These are phyloP conservation scores for Boletus rex-veris DNA, from an alignment of 768 basidiomycete genomes.

Conservation along the genomic window DNA sequence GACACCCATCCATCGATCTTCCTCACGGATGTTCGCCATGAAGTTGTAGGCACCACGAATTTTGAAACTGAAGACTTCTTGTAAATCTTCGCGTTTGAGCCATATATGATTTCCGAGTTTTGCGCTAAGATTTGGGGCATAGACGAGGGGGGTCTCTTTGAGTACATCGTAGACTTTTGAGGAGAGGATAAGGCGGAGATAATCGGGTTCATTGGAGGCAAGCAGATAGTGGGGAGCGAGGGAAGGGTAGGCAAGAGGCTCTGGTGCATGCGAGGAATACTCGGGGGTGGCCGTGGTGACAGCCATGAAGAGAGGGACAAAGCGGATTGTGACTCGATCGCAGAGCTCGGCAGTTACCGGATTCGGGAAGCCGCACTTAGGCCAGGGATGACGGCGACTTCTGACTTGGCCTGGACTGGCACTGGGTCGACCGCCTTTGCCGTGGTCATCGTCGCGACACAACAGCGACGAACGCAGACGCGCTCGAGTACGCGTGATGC, in stretches of 20 bases:
- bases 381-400: background rate
- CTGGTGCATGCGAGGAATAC: constrained; percentile 65
- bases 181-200: constrained; percentile 83
- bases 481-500: constrained; percentile 9
- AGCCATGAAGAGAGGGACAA: constrained; percentile 11
- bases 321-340: constrained; percentile 4
- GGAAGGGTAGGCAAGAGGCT: constrained; percentile 62
- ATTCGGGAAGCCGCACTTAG: constrained; percentile 2
- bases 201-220: constrained; percentile 72
- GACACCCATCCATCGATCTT: constrained; percentile 96
- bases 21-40: constrained; percentile 84
- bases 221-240: constrained; percentile 64
- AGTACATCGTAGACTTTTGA: constrained; percentile 88
- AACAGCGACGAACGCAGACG: constrained; percentile 1
- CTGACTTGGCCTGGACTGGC: background rate
- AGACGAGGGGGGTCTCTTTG: constrained; percentile 85
- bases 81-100: constrained; percentile 96
- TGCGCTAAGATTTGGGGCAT: constrained; percentile 80
- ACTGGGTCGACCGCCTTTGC: background rate
- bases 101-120: constrained; percentile 91
- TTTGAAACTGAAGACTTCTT: constrained; percentile 98
- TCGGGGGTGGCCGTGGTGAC: constrained; percentile 54
- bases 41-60: constrained; percentile 98
- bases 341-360: constrained; percentile 16
- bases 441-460: constrained; percentile 1